Base-by-base conservation (phyloP, 805 yeast species). In the Saccharomycopsis selenospora region DNA sequence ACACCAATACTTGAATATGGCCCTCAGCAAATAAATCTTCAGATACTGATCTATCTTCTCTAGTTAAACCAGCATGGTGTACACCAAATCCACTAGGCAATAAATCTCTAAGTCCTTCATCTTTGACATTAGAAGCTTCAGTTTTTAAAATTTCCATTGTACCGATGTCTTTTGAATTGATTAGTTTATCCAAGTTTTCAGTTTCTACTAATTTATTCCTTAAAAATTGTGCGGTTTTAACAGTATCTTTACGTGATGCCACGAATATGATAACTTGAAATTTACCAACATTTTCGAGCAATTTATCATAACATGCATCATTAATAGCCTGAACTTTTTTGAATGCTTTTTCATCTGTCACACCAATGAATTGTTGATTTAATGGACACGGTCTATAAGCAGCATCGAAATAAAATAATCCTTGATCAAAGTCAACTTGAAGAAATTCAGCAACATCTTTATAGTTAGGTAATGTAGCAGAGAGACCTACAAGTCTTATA, bases 401-500 rank as follows among this genome's bases (percentile, higher is more conserved):
- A 0, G 93, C 69, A 60, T 87, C 96, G 61, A 91, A 93, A 60
- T 75, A 87, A 61, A 85, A 90, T 3, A 89, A 57, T 0, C 91
- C 90, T 13, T 68, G 68, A 0, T 66, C 55, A 13, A 67, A 66
- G 20, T 78, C 78, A 3, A 86, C 96, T 29, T 80, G 68, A 43
- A 93, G 65, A 58, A 93, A 91, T 40, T 70, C 70, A 0, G 95
- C 95, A 30, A 91, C 97, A 63, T 91, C 97, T 51, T 66, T 62
- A 60, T 83, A 91, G 60, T 90, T 89, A 1, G 97, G 96, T 45
- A 91, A 72, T 0, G 98, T 90, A 0, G 98, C 98, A 1, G 97
- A 89, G 11, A 91, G 69, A 0, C 95, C 98, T 10, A 90, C 80
- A 5, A 91, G 62, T 54, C 99, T 71, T 0, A 82, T 81, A 10